phyloP scores from a whole-genome alignment of 2,329 filamentous ascomycete species.

The Aspergillus nomiae region DNA sequence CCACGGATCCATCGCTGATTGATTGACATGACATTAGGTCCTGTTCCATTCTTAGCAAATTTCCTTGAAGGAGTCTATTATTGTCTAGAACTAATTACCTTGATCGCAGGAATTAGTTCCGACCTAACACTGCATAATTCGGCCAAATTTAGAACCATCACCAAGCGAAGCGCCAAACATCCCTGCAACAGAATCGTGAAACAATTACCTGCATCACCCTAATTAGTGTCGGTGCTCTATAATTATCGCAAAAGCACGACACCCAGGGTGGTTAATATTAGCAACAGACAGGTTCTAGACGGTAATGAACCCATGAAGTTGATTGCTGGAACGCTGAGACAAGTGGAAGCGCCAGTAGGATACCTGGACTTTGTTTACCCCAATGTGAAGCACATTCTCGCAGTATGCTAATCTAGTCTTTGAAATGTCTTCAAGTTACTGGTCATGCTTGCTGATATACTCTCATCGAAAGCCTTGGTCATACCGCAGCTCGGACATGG shows the following conservation, averaged over 20 bases:
- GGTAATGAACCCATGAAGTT: not conserved
- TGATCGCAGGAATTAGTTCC: not conserved
- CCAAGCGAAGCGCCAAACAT: conserved; percentile 4
- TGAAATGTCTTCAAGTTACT: not conserved
- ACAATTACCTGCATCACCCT: not conserved
- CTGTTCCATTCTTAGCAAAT: conserved; percentile 14
- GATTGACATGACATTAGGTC: not conserved
- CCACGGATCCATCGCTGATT: conserved; percentile 2
- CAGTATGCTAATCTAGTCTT: not conserved
- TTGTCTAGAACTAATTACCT: conserved; percentile 2
- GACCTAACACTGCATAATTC: conserved; percentile 2
- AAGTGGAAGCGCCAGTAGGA: not conserved
- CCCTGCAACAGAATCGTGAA: not conserved
- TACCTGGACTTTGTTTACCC: not conserved
- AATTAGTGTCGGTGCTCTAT: not conserved
- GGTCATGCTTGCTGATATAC: not conserved
- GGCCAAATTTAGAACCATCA: conserved; percentile 15
- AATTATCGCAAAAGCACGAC: not conserved
- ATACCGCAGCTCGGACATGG: not conserved
- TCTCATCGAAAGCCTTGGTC: not conserved
- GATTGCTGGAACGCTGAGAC: not conserved
- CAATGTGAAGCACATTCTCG: not conserved
- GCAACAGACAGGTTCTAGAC: not conserved
- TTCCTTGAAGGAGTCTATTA: conserved; percentile 1
- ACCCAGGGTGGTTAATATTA: not conserved